phyloP scores from a whole-genome alignment of 164 flowering plant species.

The Tetrastigma voinierianum region DNA sequence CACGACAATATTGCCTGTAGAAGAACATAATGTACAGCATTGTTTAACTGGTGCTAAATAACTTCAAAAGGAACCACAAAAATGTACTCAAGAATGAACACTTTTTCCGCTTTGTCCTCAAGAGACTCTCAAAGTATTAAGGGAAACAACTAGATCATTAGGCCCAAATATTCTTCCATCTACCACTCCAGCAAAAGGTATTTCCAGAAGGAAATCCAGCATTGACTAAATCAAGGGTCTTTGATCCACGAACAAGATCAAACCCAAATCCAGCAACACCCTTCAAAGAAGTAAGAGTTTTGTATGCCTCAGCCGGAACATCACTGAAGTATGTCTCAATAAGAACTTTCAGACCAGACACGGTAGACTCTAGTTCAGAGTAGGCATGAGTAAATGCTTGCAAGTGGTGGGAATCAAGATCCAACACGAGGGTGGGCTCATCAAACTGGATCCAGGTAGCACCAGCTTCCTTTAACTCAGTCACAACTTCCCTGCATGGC shows the following conservation, averaged over 20 bases:
- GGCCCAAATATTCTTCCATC: slow-evolving; percentile 99
- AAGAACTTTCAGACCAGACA: slow-evolving; percentile 69
- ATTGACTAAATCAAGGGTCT: slow-evolving; percentile 74
- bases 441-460: slow-evolving; percentile 91
- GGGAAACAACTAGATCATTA: slow-evolving; percentile 79
- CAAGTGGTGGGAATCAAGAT: slow-evolving; percentile 70
- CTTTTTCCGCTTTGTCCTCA: slow-evolving; percentile 81
- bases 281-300: slow-evolving; percentile 65
- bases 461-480: slow-evolving; percentile 87
- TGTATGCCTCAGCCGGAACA: slow-evolving; percentile 71
- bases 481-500: slow-evolving; percentile 61
- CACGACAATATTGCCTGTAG: slow-evolving; percentile 74
- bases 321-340: slow-evolving; percentile 94
- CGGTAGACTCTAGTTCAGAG: slow-evolving; percentile 61
- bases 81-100: slow-evolving; percentile 16
- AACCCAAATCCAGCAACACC: slow-evolving; percentile 74
- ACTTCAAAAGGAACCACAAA: neutral
- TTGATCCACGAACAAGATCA: slow-evolving; percentile 78
- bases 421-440: slow-evolving; percentile 80
- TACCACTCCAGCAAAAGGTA: slow-evolving; percentile 90
- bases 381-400: slow-evolving; percentile 79
- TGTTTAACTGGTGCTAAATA: neutral
- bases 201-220: slow-evolving; percentile 69
- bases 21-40: slow-evolving; percentile 8
- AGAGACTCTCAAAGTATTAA: slow-evolving; percentile 52